phyloP scores from a whole-genome alignment of 345 rosid genomes.

The Noccaea bulbosa region DNA sequence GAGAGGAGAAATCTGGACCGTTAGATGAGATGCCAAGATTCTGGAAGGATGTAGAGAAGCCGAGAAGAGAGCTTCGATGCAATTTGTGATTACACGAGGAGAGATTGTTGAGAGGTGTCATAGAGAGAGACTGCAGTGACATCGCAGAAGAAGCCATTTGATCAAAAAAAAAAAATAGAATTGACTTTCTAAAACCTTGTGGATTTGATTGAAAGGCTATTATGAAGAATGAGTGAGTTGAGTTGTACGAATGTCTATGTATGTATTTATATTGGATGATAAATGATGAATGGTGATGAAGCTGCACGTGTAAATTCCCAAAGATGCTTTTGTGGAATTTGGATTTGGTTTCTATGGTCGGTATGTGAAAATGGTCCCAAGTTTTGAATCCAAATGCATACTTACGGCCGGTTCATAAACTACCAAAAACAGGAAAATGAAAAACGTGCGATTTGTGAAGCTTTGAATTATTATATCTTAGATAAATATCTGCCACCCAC shows the following conservation, averaged over 20 bases:
- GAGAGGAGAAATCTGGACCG: constrained; percentile 29
- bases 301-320: constrained; percentile 3
- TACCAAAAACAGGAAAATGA: not conserved
- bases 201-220: not conserved
- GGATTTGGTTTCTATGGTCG: constrained; percentile 33
- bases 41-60: constrained; percentile 32
- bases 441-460: constrained; percentile 29
- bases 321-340: constrained; percentile 1
- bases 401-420: constrained; percentile 27
- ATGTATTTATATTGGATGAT: not conserved
- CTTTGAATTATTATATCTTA: not conserved
- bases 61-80: constrained; percentile 30
- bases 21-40: constrained; percentile 37
- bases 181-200: not conserved
- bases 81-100: not conserved
- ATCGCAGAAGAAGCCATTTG: constrained; percentile 31
- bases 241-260: constrained; percentile 12
- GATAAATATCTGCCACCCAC: too few species aligned
- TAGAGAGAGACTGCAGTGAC: constrained; percentile 32
- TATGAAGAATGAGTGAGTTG: constrained; percentile 21
- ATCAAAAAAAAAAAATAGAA: not conserved
- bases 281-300: not conserved
- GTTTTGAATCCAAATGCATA: not conserved
- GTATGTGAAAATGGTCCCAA: constrained; percentile 19
- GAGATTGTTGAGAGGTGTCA: constrained; percentile 22